These are phyloP conservation scores for Trichophyton equinum DNA, from an alignment of 2,329 filamentous ascomycete species.

Conservation along the genomic window DNA sequence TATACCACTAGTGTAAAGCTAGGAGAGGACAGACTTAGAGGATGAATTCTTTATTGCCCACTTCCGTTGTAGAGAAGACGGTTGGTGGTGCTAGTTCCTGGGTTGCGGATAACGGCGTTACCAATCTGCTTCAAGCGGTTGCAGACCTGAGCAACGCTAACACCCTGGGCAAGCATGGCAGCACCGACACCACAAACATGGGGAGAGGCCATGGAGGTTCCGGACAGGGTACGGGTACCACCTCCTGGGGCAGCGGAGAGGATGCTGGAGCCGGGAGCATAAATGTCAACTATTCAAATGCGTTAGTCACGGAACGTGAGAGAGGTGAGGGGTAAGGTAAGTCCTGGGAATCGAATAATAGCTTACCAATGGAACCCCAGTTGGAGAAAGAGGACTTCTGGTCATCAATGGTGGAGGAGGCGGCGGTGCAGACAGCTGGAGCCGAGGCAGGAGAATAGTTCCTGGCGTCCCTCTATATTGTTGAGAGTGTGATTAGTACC, in stretches of 20 bases:
- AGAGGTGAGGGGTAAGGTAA: neutral
- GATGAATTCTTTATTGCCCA: neutral
- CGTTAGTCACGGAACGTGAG: neutral
- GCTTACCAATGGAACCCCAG: constrained; percentile 27
- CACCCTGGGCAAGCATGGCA: constrained; percentile 39
- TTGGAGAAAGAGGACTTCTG: constrained; percentile 32
- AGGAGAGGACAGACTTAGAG: neutral
- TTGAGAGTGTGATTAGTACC: neutral
- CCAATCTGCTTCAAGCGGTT: constrained; percentile 44
- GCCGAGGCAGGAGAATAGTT: constrained; percentile 30
- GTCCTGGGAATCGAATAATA: neutral
- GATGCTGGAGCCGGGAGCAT: constrained; percentile 44
- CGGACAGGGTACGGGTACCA: constrained; percentile 34
- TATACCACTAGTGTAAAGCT: neutral
- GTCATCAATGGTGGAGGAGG: constrained; percentile 26
- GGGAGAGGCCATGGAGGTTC: constrained; percentile 29
- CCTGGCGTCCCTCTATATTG: constrained; percentile 20
- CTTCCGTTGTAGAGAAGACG: constrained; percentile 21
- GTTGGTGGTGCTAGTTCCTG: constrained; percentile 18
- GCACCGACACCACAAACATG: constrained; percentile 44
- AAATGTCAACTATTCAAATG: constrained; percentile 37
- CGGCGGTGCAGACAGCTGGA: constrained; percentile 30
- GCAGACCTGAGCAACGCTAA: constrained; percentile 35
- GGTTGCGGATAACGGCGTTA: constrained; percentile 16
- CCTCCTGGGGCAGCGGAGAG: constrained; percentile 38